phyloP scores from a whole-genome alignment of 495 filamentous ascomycete species.

The Penicillium lividum region DNA sequence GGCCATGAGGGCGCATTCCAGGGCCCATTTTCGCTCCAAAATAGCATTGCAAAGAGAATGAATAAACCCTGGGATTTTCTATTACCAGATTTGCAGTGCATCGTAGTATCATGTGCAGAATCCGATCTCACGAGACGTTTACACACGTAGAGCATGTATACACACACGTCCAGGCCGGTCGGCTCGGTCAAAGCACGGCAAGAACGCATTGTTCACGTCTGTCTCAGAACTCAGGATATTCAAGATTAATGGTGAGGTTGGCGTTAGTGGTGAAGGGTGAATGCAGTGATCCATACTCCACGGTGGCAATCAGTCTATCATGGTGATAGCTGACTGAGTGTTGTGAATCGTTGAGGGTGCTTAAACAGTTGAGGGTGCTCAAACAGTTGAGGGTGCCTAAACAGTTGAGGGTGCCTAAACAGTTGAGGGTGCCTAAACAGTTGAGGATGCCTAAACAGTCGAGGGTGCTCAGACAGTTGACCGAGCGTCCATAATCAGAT shows the following conservation, averaged over 20 bases:
- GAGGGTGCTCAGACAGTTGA: no score
- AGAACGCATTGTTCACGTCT: constrained; percentile 4
- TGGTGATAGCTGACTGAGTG: no score
- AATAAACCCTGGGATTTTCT: constrained; percentile 1
- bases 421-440: no score
- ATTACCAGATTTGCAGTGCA: not conserved
- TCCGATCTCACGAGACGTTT: not conserved
- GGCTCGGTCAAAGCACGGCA: constrained; percentile 5
- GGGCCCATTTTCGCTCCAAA: constrained; percentile 1
- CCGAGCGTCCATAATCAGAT: no score
- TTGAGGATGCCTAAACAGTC: no score
- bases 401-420: no score
- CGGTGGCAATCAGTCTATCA: no score
- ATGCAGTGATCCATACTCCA: not conserved
- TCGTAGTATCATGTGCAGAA: constrained; percentile 3
- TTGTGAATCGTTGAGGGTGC: no score
- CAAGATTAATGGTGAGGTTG: constrained; percentile 1
- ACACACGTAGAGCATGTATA: not conserved
- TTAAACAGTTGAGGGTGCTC: no score
- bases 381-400: no score
- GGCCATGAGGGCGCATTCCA: constrained; percentile 1
- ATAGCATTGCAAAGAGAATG: not conserved
- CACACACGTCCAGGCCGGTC: not conserved
- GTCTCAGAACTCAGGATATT: not conserved
- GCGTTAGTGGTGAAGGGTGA: not conserved